Conservation (phyloP, 176 grass and related monocot species). For the Carex parvula region DNA sequence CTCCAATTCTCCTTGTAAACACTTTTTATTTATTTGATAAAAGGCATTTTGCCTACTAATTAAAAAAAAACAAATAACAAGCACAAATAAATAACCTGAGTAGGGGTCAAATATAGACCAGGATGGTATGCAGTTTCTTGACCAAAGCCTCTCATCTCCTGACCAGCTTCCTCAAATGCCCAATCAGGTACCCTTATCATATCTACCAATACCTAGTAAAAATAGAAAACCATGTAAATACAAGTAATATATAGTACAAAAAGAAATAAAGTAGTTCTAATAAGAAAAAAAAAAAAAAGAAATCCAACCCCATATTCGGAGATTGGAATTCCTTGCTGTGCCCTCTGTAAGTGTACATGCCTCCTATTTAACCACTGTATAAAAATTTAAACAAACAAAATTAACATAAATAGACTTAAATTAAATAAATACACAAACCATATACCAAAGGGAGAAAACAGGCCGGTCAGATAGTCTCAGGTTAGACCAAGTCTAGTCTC, state of each 20-base stretch:
- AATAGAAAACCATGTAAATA: slow-evolving; percentile 10
- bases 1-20: background rate
- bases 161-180: slow-evolving; percentile 89
- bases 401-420: slow-evolving; percentile 23
- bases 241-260: slow-evolving; percentile 6
- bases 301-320: slow-evolving; percentile 87
- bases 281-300: slow-evolving; percentile 22
- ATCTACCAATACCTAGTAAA: slow-evolving; percentile 79
- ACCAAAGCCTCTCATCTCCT: slow-evolving; percentile 87
- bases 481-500: background rate
- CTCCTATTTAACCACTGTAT: slow-evolving; percentile 86
- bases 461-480: background rate
- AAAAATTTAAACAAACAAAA: slow-evolving; percentile 7
- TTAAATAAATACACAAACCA: background rate
- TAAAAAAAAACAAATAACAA: background rate
- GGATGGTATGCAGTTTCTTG: slow-evolving; percentile 98
- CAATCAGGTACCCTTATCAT: slow-evolving; percentile 98
- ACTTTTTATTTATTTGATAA: background rate
- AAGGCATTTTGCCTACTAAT: background rate
- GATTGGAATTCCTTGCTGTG: slow-evolving; percentile 87
- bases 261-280: background rate
- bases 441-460: background rate
- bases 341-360: slow-evolving; percentile 68
- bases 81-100: slow-evolving; percentile 49
- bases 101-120: slow-evolving; percentile 86